A percentile compares a stretch with the other conserved stretches of the same genome.
These are phyloP conservation scores for Ammopiptanthus mongolicus DNA, from an alignment of 306 rosid genomes.

Conservation along the genomic window DNA sequence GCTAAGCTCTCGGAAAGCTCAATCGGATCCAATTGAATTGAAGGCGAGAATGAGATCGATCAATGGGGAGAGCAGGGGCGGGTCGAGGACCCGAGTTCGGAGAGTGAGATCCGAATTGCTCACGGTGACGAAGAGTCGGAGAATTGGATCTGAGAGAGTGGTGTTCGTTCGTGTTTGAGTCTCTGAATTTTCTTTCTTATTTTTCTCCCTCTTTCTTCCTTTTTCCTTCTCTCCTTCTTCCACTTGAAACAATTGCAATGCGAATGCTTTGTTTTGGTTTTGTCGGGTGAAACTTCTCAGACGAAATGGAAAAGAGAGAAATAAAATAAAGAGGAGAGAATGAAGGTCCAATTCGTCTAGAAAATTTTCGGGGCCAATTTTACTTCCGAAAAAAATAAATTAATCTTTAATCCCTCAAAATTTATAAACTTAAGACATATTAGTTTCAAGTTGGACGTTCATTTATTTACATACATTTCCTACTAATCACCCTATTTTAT, in stretches of 20 bases:
- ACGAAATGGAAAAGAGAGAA: background rate
- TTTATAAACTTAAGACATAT: too few species aligned
- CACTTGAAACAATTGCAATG: conserved; percentile 7
- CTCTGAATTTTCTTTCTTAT: background rate
- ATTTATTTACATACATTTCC: too few species aligned
- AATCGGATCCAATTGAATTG: conserved; percentile 31
- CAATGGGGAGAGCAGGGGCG: conserved; percentile 1
- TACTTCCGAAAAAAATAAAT: too few species aligned
- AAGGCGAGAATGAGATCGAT: background rate
- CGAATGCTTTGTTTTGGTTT: background rate
- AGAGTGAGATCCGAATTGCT: conserved; percentile 48
- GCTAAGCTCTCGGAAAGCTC: conserved; percentile 41
- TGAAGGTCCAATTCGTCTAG: too few species aligned
- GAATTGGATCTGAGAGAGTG: conserved; percentile 58
- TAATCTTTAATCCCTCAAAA: too few species aligned
- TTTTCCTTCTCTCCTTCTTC: conserved; percentile 1
- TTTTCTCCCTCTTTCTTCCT: too few species aligned
- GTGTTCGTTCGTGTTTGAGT: background rate
- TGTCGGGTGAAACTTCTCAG: background rate
- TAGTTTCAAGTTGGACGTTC: too few species aligned
- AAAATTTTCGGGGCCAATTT: too few species aligned
- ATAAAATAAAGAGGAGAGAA: too few species aligned
- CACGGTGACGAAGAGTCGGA: conserved; percentile 22
- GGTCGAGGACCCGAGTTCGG: conserved; percentile 1
- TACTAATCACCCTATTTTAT: too few species aligned